Base-by-base conservation (phyloP, 2,329 filamentous ascomycete genomes). In the Monilinia laxa region DNA sequence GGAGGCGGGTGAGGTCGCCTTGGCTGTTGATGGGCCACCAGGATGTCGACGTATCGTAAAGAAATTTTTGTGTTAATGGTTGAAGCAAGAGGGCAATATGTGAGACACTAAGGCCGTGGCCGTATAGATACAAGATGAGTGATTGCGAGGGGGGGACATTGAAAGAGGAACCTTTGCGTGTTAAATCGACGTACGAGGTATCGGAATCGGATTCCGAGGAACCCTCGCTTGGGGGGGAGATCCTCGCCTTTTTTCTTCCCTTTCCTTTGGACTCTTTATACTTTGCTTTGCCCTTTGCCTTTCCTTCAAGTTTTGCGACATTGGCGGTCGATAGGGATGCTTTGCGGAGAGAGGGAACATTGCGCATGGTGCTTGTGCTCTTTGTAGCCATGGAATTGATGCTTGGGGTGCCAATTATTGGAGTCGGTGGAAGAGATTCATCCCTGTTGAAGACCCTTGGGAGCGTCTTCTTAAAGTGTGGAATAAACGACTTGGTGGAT, bases 21-120 rank as follows among this genome's bases (percentile, higher is more conserved):
- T 74, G 72, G 2, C 71, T 56, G 38, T 74, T 72, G 45, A 70
- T 47, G 2, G 57, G 58, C 58, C 58, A 60, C 58, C 58, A 60
- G 9, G 47, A 38, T 1, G 28, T 38, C 9, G 35, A 18, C 20
- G 58, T 38, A 25, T 62, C 18, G n/a, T 65, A 65, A 3, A 65
- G n/a, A 20, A 65, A 65, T 16, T 20, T n/a, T 4, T 53, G 47
- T 5, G 52, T 25, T 3, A 65, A n/a, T 0, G 47, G 12, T 14
- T 52, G 35, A 4, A 65, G 38, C 5, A 52, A 5, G 9, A 7
- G 4, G 2, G 64, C 35, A 1, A 65, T 65, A 3, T 40, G 11
- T 7, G 25, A 16, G 1, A 42, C 40, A 10, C 25, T 38, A 0
- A 52, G n/a, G 9, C 55, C 55, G 2, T 20, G 35, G 3, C 56